Evolutionary conservation across 805 yeast genomes (phyloP), one percentile per base, ranked within the genome.

Genomic region (Myxozyma geophila): DNA sequence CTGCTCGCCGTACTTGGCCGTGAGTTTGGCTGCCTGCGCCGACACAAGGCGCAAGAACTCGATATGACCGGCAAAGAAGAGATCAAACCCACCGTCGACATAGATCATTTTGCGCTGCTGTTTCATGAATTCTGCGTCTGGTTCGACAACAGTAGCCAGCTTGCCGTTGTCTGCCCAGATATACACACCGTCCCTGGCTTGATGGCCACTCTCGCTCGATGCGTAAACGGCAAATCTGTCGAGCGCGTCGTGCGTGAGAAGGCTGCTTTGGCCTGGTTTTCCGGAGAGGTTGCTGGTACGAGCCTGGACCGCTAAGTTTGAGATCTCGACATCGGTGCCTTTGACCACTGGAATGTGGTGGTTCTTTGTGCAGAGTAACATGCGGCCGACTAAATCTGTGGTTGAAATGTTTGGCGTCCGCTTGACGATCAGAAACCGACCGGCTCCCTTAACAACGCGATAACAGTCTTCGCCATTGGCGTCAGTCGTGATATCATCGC

Each of bases 401-500:
- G 99, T 95, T 64, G 95, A 88, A 51, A 95, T 95, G 72, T 92
- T 92, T 13, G 92, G 93, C 0, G 99, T 95, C 69, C 99, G 81
- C 76, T 90, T 92, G 50, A 95, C 98, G n/a, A 90, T 91, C 21
- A 87, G 82, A 74, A 93, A 90, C 69, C 93, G 78, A n/a, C 96
- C 96, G 73, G 85, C 76, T 59, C 90, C 90, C 74, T 93, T 92
- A 69, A 92, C 90, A 33, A 75, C 81, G 62, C 88, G 87, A 77
- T 95, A 95, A 72, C 98, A 91, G 77, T 95, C 99, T 61, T 90
- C 87, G 1, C 99, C 99, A 72, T 90, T 82, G 15, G 97, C 97
- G 76, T 95, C 98, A 1, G 98, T 89, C 33, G 98, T 95, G 69
- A 95, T 91, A 74, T 95, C 99, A 76, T 95, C 99, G 7, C 99